Conservation (phyloP, 2,329 filamentous ascomycete genomes). For the Hypoxylon sp. region DNA sequence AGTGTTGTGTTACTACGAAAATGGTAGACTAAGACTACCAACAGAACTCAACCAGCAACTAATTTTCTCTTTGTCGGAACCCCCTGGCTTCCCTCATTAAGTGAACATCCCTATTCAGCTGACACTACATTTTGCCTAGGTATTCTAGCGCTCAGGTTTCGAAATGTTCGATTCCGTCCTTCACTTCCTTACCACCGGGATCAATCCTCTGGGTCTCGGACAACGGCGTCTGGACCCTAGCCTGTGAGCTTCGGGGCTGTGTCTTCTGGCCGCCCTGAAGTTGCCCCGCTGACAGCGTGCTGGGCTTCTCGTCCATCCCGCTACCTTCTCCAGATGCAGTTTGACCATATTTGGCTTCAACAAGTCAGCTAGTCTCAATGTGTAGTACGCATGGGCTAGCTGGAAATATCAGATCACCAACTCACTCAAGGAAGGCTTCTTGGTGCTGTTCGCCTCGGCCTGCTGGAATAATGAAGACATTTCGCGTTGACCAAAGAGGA, state of each 20-base stretch:
- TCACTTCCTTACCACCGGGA: constrained; percentile 3
- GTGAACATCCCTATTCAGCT: not conserved
- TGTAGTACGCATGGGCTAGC: not conserved
- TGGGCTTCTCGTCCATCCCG: constrained; percentile 12
- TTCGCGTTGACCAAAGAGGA: not conserved
- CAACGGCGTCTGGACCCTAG: not conserved
- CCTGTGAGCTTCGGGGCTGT: not conserved
- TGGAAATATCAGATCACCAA: not conserved
- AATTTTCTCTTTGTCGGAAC: no score
- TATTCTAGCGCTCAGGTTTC: not conserved
- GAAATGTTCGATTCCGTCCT: constrained; percentile 12
- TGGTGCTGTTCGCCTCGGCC: constrained; percentile 5
- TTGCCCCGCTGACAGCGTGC: not conserved
- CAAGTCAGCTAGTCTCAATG: not conserved
- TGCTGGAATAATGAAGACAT: constrained; percentile 23
- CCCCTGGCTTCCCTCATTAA: no score
- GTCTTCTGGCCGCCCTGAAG: constrained; percentile 10
- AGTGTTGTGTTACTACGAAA: no score
- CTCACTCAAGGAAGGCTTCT: constrained; percentile 18
- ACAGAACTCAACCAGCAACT: no score
- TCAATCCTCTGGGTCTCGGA: constrained; percentile 3
- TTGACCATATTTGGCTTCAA: constrained; percentile 18
- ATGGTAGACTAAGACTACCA: no score
- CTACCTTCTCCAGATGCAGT: constrained; percentile 5
- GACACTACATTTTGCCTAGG: not conserved